These are phyloP conservation scores for Gleditsia sinensis DNA, from an alignment of 306 rosid species.

Conservation along the genomic window DNA sequence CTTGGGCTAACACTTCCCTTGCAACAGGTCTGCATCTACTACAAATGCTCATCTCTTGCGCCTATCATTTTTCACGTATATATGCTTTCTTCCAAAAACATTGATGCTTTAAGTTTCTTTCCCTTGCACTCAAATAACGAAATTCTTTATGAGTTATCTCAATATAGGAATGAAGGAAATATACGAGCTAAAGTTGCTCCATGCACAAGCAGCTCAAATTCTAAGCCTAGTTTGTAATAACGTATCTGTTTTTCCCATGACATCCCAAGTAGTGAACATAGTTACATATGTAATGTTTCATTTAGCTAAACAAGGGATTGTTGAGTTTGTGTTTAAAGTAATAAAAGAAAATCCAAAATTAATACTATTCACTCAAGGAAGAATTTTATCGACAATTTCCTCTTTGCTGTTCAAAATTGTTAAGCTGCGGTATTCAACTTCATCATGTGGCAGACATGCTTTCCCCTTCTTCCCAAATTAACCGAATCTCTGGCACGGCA, in stretches of 20 bases:
- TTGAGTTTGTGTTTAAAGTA: background rate
- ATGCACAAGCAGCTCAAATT: background rate
- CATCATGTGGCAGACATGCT: conserved; percentile 1
- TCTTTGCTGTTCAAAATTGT: background rate
- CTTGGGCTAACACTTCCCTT: too few relatives aligned
- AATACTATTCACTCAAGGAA: background rate
- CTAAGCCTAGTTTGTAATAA: background rate
- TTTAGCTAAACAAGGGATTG: background rate
- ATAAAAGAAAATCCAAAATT: too few relatives aligned
- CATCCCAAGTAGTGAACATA: background rate
- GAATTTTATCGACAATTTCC: fast-evolving
- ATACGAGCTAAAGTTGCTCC: background rate
- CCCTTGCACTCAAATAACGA: too few relatives aligned
- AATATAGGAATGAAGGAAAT: conserved; percentile 13
- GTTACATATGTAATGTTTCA: fast-evolving
- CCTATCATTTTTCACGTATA: too few relatives aligned
- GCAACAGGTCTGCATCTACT: too few relatives aligned
- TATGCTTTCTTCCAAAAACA: too few relatives aligned
- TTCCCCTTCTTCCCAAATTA: background rate
- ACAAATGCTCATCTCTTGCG: too few relatives aligned
- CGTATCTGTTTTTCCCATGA: fast-evolving
- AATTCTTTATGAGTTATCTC: too few relatives aligned
- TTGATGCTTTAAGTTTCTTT: too few relatives aligned
- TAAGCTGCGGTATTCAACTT: conserved; percentile 14
- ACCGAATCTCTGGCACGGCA: conserved; percentile 2